Conservation (phyloP, 768 basidiomycete genomes). For the Rhodotorula diobovata region DNA sequence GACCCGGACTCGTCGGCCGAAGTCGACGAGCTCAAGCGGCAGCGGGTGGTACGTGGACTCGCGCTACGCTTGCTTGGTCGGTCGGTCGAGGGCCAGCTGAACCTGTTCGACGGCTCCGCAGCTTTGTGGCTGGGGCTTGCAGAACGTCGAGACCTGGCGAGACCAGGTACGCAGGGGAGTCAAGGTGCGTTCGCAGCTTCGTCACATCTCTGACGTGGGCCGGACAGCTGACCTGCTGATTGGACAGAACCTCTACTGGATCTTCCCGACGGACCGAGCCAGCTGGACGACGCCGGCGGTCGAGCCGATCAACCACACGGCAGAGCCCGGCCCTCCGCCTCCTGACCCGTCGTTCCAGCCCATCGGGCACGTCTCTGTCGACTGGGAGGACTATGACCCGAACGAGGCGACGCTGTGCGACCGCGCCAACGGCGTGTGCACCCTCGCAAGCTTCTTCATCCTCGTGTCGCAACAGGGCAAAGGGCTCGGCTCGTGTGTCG, state of each 20-base stretch:
- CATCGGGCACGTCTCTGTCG: conserved; percentile 21
- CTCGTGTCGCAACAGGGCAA: conserved; percentile 18
- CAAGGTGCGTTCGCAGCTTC: conserved; percentile 8
- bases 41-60: conserved; percentile 4
- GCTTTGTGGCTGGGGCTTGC: conserved; percentile 27
- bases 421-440: not conserved
- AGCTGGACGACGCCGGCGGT: not conserved
- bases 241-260: conserved; percentile 29
- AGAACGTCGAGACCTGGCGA: conserved; percentile 19
- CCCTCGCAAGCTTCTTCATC: conserved; percentile 28
- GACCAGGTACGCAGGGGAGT: not conserved
- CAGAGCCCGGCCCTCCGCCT: conserved; percentile 9
- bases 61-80: not conserved
- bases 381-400: conserved; percentile 27
- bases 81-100: too few relatives aligned
- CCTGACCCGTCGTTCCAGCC: conserved; percentile 18
- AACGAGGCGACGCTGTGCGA: conserved; percentile 11
- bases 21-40: conserved; percentile 17
- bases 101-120: not conserved
- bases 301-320: not conserved
- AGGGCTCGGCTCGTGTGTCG: conserved; percentile 20
- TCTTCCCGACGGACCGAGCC: conserved; percentile 5
- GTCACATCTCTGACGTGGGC: not conserved
- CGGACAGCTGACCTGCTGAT: too few relatives aligned
- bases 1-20: conserved; percentile 7